Evolutionary conservation across 2,329 filamentous ascomycete genomes (phyloP).

Genomic region (Cercospora sojina): DNA sequence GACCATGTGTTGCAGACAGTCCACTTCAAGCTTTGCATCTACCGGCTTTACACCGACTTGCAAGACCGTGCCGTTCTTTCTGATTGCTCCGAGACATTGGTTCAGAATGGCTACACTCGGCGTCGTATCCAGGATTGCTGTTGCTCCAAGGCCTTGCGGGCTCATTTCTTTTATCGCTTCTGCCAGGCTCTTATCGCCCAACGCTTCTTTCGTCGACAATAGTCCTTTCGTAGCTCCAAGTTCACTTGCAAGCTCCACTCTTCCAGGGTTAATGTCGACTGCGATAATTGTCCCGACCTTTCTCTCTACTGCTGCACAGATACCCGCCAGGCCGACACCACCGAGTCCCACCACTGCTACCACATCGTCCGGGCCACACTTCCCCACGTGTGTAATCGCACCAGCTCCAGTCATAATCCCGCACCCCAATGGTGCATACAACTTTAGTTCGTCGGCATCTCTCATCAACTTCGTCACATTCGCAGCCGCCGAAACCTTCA

Average conservation of each 20-base stretch:
- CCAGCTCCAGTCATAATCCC: constrained; percentile 48
- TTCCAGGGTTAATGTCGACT: constrained; percentile 46
- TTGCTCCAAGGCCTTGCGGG: constrained; percentile 40
- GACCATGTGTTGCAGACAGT: constrained; percentile 46
- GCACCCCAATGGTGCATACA: constrained; percentile 46
- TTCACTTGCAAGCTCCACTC: constrained; percentile 46
- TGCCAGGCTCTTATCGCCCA: constrained; percentile 10
- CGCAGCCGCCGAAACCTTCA: constrained; percentile 34
- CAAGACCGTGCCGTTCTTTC: constrained; percentile 48
- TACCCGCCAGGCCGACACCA: constrained; percentile 44
- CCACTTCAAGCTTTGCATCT: constrained; percentile 38
- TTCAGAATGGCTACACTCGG: constrained; percentile 43
- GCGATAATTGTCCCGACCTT: constrained; percentile 44
- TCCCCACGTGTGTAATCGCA: constrained; percentile 42
- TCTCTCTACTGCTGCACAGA: constrained; percentile 42
- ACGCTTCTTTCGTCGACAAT: constrained; percentile 17
- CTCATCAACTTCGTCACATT: constrained; percentile 28
- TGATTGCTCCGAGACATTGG: constrained; percentile 43
- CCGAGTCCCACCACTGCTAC: constrained; percentile 44
- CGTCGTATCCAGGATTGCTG: constrained; percentile 50
- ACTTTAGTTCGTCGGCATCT: constrained; percentile 32
- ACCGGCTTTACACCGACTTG: constrained; percentile 49
- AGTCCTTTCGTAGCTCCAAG: constrained; percentile 45
- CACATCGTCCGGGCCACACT: constrained; percentile 30
- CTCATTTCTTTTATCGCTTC: constrained; percentile 23